Conservation (phyloP, 108 stramenopile species). For the Skeletonema costatum region DNA sequence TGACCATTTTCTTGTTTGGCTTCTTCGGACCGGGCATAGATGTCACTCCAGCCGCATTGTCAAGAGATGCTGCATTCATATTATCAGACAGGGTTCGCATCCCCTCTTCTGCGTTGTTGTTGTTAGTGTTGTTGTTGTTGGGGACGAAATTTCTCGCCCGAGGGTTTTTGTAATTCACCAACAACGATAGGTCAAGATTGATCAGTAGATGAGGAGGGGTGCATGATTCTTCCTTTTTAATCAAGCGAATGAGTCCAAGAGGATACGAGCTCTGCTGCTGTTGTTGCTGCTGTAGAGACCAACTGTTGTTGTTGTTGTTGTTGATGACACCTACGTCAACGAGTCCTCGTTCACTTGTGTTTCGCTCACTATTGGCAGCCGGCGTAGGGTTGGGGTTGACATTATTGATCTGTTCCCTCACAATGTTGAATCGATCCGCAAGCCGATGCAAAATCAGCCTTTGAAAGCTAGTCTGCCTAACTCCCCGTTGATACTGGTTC, state of each 20-base stretch:
- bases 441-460: conserved; percentile 87
- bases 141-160: conserved; percentile 22
- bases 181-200: conserved; percentile 46
- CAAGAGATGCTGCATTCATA: conserved; percentile 14
- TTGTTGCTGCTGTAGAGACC: conserved; percentile 8
- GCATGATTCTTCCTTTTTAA: conserved; percentile 47
- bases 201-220: conserved; percentile 48
- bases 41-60: not conserved
- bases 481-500: conserved; percentile 35
- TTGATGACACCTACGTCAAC: not conserved
- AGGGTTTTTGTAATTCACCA: conserved; percentile 45
- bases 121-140: not conserved
- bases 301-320: not conserved
- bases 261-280: conserved; percentile 12
- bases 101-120: conserved; percentile 12
- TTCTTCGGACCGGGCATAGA: conserved; percentile 17
- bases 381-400: not conserved
- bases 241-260: conserved; percentile 41
- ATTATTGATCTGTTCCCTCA: conserved; percentile 56
- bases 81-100: conserved; percentile 19
- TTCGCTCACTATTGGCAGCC: not conserved
- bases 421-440: conserved; percentile 86
- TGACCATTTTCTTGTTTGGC: conserved; percentile 56
- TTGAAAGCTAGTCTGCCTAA: conserved; percentile 83
- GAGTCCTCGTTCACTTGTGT: conserved; percentile 2